Percentiles rank a stretch among this genome's conserved stretches.
These are phyloP conservation scores for Gyrodon lividus DNA, from an alignment of 768 basidiomycete species.

Conservation along the genomic window DNA sequence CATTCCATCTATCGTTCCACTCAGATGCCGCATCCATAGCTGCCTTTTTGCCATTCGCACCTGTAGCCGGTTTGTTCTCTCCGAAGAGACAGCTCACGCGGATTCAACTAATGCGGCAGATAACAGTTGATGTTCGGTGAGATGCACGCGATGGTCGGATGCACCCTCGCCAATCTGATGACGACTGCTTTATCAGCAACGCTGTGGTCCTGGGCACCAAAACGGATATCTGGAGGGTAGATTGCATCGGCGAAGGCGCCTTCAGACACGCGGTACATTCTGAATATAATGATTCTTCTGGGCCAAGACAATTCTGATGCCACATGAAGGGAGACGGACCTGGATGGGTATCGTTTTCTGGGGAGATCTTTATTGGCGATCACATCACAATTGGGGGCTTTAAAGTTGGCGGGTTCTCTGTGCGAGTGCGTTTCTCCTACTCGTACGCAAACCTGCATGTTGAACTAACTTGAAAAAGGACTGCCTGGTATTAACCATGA, in stretches of 20 bases:
- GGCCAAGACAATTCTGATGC: slow-evolving; percentile 3
- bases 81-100: slow-evolving; percentile 42
- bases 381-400: slow-evolving; percentile 59
- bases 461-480: slow-evolving; percentile 43
- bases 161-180: neutral
- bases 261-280: slow-evolving; percentile 55
- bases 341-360: slow-evolving; percentile 60
- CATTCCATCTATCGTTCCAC: slow-evolving; percentile 63
- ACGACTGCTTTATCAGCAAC: slow-evolving; percentile 38
- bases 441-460: slow-evolving; percentile 1
- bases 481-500: slow-evolving; percentile 59
- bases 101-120: slow-evolving; percentile 65
- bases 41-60: slow-evolving; percentile 59
- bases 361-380: slow-evolving; percentile 55
- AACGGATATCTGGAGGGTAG: slow-evolving; percentile 69
- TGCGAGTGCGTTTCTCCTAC: slow-evolving; percentile 46
- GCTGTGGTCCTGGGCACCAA: slow-evolving; percentile 49
- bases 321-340: slow-evolving; percentile 54
- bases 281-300: neutral
- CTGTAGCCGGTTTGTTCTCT: slow-evolving; percentile 35
- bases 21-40: slow-evolving; percentile 57
- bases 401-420: slow-evolving; percentile 59
- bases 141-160: slow-evolving; percentile 5
- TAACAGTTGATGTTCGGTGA: slow-evolving; percentile 60
- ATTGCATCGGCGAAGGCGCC: slow-evolving; percentile 60